Percentiles rank a stretch among this genome's conserved stretches.
Evolutionary conservation across 1,284 basidiomycete species (phyloP).

Genomic region (Naganishia albida): DNA sequence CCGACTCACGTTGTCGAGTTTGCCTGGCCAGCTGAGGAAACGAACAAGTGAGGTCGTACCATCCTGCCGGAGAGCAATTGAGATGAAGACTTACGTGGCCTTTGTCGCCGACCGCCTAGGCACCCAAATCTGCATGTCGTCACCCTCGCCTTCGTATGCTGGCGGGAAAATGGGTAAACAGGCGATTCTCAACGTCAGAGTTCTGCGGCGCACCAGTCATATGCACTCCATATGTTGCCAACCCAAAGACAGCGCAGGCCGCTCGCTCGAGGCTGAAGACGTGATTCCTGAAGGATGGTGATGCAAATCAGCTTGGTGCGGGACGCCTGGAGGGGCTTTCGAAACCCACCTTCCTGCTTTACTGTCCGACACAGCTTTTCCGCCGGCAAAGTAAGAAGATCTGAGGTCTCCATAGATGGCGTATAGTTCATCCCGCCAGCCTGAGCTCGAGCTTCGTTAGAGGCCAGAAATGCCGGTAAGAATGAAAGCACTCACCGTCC

Average conservation of each 20-base stretch:
- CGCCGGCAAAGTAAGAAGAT: conserved; percentile 56
- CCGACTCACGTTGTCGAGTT: conserved; percentile 47
- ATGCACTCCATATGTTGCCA: conserved; percentile 71
- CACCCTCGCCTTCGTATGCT: conserved; percentile 49
- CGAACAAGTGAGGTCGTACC: neutral
- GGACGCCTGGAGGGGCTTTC: neutral
- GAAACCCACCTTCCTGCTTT: conserved; percentile 16
- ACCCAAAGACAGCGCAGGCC: conserved; percentile 82
- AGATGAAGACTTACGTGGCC: conserved; percentile 68
- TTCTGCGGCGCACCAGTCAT: conserved; percentile 43
- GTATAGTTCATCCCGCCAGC: conserved; percentile 85
- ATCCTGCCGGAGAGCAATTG: neutral
- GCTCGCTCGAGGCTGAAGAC: conserved; percentile 87
- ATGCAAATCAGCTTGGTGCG: neutral
- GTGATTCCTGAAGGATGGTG: conserved; percentile 58
- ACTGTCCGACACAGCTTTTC: neutral
- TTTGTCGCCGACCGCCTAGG: conserved; percentile 83
- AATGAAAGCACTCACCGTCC: conserved; percentile 44
- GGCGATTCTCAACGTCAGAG: neutral
- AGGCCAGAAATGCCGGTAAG: no score
- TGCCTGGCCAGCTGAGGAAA: conserved; percentile 64
- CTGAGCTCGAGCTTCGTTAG: conserved; percentile 35
- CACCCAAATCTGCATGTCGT: conserved; percentile 73
- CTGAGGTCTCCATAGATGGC: conserved; percentile 71
- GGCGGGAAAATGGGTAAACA: neutral